Evolutionary conservation across 176 grass and related monocot species (phyloP).

Genomic region (Calamus simplicifolius): DNA sequence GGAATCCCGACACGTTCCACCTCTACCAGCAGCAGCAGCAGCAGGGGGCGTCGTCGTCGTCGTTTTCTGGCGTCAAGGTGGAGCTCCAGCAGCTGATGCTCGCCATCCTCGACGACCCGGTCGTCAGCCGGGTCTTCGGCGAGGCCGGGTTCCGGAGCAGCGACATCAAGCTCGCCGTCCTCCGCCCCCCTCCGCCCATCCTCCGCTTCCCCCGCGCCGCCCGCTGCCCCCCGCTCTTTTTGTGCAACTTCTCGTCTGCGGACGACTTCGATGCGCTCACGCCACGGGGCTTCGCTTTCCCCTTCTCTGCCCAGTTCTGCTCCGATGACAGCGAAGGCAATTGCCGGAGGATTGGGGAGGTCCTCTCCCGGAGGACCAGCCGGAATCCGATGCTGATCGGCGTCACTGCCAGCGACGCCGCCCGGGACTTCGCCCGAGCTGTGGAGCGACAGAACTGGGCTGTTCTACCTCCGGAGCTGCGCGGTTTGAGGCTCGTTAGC

Average conservation of each 20-base stretch:
- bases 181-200: conserved; percentile 56
- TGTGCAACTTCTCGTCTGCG: conserved; percentile 60
- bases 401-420: conserved; percentile 55
- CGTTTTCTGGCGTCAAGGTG: conserved; percentile 53
- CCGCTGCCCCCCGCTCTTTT: conserved; percentile 66
- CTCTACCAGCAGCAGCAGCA: conserved; percentile 52
- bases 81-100: conserved; percentile 72
- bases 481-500: conserved; percentile 25
- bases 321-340: conserved; percentile 37
- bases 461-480: conserved; percentile 21
- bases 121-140: conserved; percentile 85
- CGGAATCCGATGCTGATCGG: conserved; percentile 91
- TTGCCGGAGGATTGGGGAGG: conserved; percentile 52
- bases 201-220: conserved; percentile 31
- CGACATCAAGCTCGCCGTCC: conserved; percentile 72
- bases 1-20: conserved; percentile 68
- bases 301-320: conserved; percentile 21
- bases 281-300: conserved; percentile 12
- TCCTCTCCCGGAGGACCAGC: conserved; percentile 42
- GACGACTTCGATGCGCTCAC: conserved; percentile 42
- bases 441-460: conserved; percentile 42
- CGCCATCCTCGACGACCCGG: conserved; percentile 84
- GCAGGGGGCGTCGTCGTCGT: background rate
- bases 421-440: conserved; percentile 29
- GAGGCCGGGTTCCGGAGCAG: conserved; percentile 71